A percentile compares a stretch with the other conserved stretches of the same genome.
phyloP scores from a whole-genome alignment of 768 basidiomycete species.

The Lyophyllum semitale region DNA sequence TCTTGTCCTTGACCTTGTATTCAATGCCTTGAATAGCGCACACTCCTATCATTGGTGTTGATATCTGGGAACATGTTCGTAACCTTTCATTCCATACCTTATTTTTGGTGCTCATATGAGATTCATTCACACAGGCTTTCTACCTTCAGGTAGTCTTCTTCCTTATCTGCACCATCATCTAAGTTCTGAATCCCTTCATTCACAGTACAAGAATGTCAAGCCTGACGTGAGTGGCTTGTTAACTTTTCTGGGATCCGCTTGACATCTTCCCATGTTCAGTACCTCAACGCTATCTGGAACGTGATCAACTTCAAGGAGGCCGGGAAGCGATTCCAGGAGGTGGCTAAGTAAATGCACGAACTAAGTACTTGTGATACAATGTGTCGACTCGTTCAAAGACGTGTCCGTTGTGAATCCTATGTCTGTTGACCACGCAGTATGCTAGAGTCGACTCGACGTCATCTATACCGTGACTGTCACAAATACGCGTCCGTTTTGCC shows the following conservation, averaged over 20 bases:
- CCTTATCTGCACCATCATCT: constrained; percentile 8
- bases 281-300: constrained; percentile 93
- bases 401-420: too few relatives aligned
- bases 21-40: constrained; percentile 52
- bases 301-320: constrained; percentile 97
- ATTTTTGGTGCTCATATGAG: constrained; percentile 3
- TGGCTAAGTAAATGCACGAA: constrained; percentile 22
- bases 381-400: too few relatives aligned
- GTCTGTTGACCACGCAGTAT: neutral
- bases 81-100: constrained; percentile 12
- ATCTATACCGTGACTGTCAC: neutral
- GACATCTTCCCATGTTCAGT: constrained; percentile 47
- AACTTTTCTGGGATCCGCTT: neutral
- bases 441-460: neutral
- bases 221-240: constrained; percentile 67
- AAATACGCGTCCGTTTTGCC: neutral
- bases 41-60: constrained; percentile 90
- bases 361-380: too few relatives aligned
- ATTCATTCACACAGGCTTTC: constrained; percentile 53
- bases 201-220: constrained; percentile 90
- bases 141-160: constrained; percentile 52
- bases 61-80: constrained; percentile 94
- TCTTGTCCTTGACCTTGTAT: neutral
- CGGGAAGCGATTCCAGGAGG: constrained; percentile 54
- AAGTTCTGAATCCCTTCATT: constrained; percentile 1